Base-by-base conservation (phyloP, 2,329 filamentous ascomycete genomes). In the Endocalyx cinctus region DNA sequence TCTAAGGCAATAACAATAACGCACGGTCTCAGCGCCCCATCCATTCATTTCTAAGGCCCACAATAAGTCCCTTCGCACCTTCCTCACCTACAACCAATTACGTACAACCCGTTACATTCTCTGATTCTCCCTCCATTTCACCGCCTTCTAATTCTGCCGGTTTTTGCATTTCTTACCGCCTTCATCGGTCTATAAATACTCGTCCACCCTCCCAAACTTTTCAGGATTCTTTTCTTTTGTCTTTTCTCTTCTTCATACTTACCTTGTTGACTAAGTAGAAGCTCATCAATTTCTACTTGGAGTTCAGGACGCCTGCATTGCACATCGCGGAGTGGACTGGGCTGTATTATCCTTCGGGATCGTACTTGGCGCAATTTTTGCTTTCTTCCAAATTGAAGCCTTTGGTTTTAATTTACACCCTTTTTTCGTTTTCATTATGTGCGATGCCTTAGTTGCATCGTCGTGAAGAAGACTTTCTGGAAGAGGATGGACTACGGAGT, bases 291-390 rank as follows among this genome's bases (percentile, higher is more conserved):
- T 44, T 56, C 52, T 48, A 48, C 37, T 46, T 47, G 55, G 60
- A 68, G 61, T 52, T 48, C 48, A 60, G 62, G 55, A 59, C 58
- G 59, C 64, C 67, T 71, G 66, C 67, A 72, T 70, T 67, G 67
- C 67, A 72, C 67, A 67, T 53, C 65, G 67, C 61, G 67, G 67
- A 59, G 64, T 66, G 58, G 51, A 59, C 57, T 59, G 54, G 52
- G 48, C 59, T 69, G 62, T 59, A 69, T 67, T 70, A 66, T 63
- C 65, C 64, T 70, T 69, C 60, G 60, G 63, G 63, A 62, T 66
- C 67, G 65, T 70, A 60, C 64, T 60, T 58, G 60, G 62, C 55
- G 62, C 27, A 70, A 69, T 67, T 69, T 67, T 69, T 67, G 65
- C 58, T 69, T 50, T 59, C 43, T 34, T 18, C 34, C 30, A 17